Base-by-base conservation (phyloP, 306 rosid genomes). In the Vigna unguiculata region DNA sequence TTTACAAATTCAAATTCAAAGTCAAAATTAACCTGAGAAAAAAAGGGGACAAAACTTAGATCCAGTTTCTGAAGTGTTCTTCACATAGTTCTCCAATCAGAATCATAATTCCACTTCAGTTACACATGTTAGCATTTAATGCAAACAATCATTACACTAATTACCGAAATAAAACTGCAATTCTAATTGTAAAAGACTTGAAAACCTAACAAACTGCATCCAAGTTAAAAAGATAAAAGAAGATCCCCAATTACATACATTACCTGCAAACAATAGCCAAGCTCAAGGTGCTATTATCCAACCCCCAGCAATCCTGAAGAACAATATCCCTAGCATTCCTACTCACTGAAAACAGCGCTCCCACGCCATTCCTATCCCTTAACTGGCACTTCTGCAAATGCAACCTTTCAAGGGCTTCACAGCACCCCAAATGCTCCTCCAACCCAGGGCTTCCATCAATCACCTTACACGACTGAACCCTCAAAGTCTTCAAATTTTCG, bases 281-380 rank as follows among this genome's bases (percentile, higher is more conserved):
- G 62, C 76, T 64, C 71, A 93, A 86, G 70, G 85, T 67, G 34
- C 55, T 85, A 65, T 93, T 64, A 17, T 81, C 91, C 89, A 93
- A 74, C 12, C 98, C 98, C 97, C 97, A 93, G 66, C 96, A 93
- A 28, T 93, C 90, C 82, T 89, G 88, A 58, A 93, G 66, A 66
- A 90, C 77, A 74, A 91, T 68, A 83, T 91, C 97, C 76, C 78
- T 88, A 10, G 88, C 93, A 74, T 83, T 76, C 52, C 81, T 85
- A 76, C 96, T 90, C 25, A 90, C 76, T 9, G 71, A 45, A 49
- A 91, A 90, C 81, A 91, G 68, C 16, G 96, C 93, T 48, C 69
- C 79, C 7, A 67, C 63, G n/a, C 85, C 75, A 72, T 66, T 81
- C 85, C 85, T 84, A 63, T 88, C 89, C 58, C 95, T 73, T 36